Percentiles rank a stretch among this genome's conserved stretches.
Evolutionary conservation across 2,329 filamentous ascomycete genomes (phyloP).

Genomic region (Pestalotiopsis sp.): DNA sequence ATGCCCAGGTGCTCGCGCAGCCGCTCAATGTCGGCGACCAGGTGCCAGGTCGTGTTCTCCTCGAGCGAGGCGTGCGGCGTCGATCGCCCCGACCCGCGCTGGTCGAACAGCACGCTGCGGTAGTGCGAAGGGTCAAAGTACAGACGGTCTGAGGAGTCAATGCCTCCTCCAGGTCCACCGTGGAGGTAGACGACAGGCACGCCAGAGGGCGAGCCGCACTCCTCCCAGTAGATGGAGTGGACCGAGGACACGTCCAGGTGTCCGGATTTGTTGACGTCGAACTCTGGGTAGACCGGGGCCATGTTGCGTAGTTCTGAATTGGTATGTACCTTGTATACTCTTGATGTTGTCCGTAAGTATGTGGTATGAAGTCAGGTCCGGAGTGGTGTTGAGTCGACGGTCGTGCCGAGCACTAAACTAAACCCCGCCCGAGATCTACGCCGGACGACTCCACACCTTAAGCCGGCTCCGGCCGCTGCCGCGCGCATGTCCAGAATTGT

Average conservation of each 20-base stretch:
- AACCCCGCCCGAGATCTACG: constrained; percentile 1
- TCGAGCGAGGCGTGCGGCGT: constrained; percentile 34
- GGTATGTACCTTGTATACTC: too few relatives aligned
- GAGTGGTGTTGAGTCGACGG: neutral
- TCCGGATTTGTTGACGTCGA: constrained; percentile 24
- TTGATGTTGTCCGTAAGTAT: neutral
- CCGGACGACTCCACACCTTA: constrained; percentile 1
- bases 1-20: constrained; percentile 38
- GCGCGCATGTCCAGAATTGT: neutral
- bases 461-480: neutral
- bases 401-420: neutral
- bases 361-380: neutral
- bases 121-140: constrained; percentile 36
- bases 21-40: constrained; percentile 41
- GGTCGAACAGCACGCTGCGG: constrained; percentile 43
- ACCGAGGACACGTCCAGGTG: constrained; percentile 29
- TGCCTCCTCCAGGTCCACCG: constrained; percentile 44
- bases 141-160: constrained; percentile 34
- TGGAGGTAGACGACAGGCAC: constrained; percentile 43
- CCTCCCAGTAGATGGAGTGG: constrained; percentile 33
- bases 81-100: constrained; percentile 42
- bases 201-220: constrained; percentile 19
- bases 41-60: constrained; percentile 42
- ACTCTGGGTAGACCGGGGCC: constrained; percentile 28
- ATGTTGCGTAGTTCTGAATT: constrained; percentile 9